Base-by-base conservation (phyloP, 768 basidiomycete genomes). In the Nidula microcarpa region DNA sequence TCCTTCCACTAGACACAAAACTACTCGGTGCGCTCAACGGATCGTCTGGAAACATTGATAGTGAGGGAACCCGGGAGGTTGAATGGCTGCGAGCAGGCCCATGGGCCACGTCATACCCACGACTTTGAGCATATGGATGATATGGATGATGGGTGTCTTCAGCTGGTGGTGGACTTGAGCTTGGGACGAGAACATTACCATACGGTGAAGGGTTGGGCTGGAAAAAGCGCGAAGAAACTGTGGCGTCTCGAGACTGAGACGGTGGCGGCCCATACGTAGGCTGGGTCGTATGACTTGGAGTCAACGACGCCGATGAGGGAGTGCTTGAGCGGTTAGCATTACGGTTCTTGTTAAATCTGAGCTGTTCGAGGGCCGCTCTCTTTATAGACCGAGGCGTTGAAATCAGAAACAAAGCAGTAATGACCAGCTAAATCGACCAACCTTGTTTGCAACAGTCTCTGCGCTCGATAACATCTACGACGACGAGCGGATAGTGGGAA, bases 241-340 rank as follows among this genome's bases (percentile, higher is more conserved):
- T 87, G 43, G 80, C 87, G 74, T 91, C 89, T 61, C 89, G 81
- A 55, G 87, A 88, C 73, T 91, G 89, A 36, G 79, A 45, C 6
- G 86, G 85, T 54, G 77, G 83, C 54, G 63, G 58, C 49, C 61
- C 57, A 56, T 68, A 74, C 44, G 64, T 46, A 47, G 60, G 48
- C 56, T 53, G 59, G 52, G 58, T 56, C 43, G 62, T 56, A 44
- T 61, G 49, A 35, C 60, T 60, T 35, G 61, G 49, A 48, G 58
- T 58, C 18, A 69, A 60, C 32, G 69, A 64, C 33, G 71, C 63
- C 51, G 66, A 54, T 11, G 68, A 48, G 43, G 57, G 49, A 46
- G 57, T 58, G 48, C 58, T 57, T 49, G 65, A 47, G 49, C 65
- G 62, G 61, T 63, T 65, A 61, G 68, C 58, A 52, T 67, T 63